Conservation (phyloP, 768 basidiomycete genomes). For the Phlebiopsis gigantea region DNA sequence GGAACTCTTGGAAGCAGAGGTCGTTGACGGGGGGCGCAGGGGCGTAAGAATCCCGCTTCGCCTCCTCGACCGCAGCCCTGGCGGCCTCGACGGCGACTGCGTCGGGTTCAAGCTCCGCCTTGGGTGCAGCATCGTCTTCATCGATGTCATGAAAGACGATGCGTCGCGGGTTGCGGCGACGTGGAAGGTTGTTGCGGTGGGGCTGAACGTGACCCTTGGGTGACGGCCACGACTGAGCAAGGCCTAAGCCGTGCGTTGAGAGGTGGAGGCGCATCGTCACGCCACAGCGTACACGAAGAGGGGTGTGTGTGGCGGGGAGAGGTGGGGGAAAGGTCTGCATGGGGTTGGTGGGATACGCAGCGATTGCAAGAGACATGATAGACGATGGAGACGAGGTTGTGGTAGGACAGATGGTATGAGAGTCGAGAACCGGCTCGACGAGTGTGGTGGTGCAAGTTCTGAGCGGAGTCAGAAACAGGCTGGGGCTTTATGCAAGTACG, state of each 20-base stretch:
- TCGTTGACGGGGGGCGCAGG: constrained; percentile 8
- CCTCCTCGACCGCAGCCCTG: background rate
- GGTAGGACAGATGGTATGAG: background rate
- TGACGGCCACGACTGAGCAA: constrained; percentile 16
- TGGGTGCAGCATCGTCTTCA: background rate
- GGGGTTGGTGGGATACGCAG: constrained; percentile 2
- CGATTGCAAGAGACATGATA: background rate
- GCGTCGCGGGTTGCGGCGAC: constrained; percentile 8
- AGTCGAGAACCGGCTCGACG: constrained; percentile 6
- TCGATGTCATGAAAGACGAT: constrained; percentile 6
- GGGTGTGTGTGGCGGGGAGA: background rate
- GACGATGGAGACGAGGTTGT: background rate
- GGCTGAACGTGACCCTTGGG: constrained; percentile 20
- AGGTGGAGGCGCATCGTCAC: constrained; percentile 8
- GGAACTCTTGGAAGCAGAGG: constrained; percentile 18
- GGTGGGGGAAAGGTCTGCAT: constrained; percentile 7
- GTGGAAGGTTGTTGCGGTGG: constrained; percentile 22
- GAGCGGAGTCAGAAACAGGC: background rate
- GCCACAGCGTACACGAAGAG: background rate
- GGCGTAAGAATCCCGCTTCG: background rate
- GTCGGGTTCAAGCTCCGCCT: background rate
- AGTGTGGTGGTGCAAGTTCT: background rate
- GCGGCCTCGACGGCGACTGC: background rate
- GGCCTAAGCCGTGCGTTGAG: constrained; percentile 4
- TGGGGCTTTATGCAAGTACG: background rate